These are phyloP conservation scores for Toxoplasma gondii DNA, from an alignment of 169 alveolate species.

Conservation along the genomic window DNA sequence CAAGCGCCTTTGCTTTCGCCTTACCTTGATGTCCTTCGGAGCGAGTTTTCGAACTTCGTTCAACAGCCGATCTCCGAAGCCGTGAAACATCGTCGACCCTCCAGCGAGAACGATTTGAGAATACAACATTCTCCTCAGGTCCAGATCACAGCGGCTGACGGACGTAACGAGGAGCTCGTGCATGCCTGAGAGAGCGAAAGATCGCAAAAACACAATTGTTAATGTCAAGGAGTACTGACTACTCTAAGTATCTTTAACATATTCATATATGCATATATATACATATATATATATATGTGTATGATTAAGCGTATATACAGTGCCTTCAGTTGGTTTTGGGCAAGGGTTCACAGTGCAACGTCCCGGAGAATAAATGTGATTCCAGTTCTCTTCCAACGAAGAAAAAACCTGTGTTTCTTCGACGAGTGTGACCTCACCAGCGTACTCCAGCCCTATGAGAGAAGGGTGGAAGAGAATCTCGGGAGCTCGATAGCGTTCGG, in stretches of 20 bases:
- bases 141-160: constrained; percentile 81
- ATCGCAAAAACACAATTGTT: neutral
- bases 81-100: constrained; percentile 55
- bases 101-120: constrained; percentile 74
- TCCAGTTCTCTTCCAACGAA: too few species aligned
- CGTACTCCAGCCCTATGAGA: constrained; percentile 93
- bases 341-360: too few species aligned
- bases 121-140: constrained; percentile 79
- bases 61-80: constrained; percentile 77
- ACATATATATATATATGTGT: neutral
- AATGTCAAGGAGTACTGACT: neutral
- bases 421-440: constrained; percentile 90
- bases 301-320: neutral
- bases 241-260: neutral
- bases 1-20: neutral
- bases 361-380: too few species aligned
- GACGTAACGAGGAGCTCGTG: constrained; percentile 75
- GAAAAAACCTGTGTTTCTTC: too few species aligned
- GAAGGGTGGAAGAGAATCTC: constrained; percentile 97
- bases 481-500: constrained; percentile 97
- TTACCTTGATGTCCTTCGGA: constrained; percentile 75
- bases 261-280: neutral
- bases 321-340: neutral
- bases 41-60: constrained; percentile 78
- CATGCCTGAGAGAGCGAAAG: constrained; percentile 62